A percentile compares a stretch with the other conserved stretches of the same genome.
Evolutionary conservation across 768 basidiomycete species (phyloP).

Genomic region (Suillus fuscotomentosus): DNA sequence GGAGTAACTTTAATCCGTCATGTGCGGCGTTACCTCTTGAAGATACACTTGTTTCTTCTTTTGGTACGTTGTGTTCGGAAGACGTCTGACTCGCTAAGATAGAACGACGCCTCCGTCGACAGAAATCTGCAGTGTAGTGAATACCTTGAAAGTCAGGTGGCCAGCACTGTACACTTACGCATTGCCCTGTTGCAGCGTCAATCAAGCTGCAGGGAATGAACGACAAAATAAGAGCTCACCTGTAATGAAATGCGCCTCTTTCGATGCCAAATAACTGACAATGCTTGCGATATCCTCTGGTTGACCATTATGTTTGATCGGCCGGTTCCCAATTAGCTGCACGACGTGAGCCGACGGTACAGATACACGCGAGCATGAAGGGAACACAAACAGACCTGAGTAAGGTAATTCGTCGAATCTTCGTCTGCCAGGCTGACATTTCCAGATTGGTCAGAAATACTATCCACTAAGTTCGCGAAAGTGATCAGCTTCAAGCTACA

Average conservation of each 20-base stretch:
- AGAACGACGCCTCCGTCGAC: constrained; percentile 3
- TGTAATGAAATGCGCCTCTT: constrained; percentile 26
- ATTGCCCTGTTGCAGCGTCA: constrained; percentile 8
- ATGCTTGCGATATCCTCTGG: constrained; percentile 24
- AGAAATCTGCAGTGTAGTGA: background rate
- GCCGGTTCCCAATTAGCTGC: constrained; percentile 15
- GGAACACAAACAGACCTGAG: background rate
- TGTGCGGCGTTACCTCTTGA: background rate
- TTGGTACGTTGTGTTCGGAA: background rate
- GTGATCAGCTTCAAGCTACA: background rate
- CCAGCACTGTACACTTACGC: constrained; percentile 10
- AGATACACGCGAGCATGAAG: background rate
- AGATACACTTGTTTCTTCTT: background rate
- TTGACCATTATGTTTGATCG: constrained; percentile 5
- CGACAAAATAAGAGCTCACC: constrained; percentile 14
- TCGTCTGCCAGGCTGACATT: background rate
- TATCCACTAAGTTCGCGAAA: background rate
- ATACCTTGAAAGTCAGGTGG: background rate
- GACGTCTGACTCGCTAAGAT: background rate
- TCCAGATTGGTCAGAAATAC: constrained; percentile 1
- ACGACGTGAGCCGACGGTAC: constrained; percentile 10
- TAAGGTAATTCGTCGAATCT: background rate
- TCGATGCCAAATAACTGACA: constrained; percentile 25
- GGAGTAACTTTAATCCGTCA: background rate
- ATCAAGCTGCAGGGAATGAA: background rate